These are phyloP conservation scores for Rosa hybrid DNA, from an alignment of 331 rosid species.

Conservation along the genomic window DNA sequence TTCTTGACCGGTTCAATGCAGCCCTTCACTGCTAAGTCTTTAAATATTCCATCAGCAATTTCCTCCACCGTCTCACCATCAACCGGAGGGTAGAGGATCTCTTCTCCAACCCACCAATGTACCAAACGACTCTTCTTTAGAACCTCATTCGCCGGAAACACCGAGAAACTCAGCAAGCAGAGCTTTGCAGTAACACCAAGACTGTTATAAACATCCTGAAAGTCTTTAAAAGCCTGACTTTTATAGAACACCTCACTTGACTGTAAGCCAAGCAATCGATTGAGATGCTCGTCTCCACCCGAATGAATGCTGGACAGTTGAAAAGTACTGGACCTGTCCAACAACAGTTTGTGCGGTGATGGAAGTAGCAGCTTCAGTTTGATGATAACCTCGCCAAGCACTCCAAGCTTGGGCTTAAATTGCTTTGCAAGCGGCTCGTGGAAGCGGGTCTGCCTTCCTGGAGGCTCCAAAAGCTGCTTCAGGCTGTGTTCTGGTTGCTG, in stretches of 20 bases:
- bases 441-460: not conserved
- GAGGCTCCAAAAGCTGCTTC: not conserved
- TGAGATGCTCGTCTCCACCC: not conserved
- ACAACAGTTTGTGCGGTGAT: not conserved
- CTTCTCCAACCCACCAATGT: constrained; percentile 43
- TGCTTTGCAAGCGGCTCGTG: not conserved
- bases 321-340: not conserved
- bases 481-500: not conserved
- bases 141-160: constrained; percentile 30
- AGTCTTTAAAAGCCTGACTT: constrained; percentile 16
- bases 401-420: not conserved
- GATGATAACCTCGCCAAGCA: not conserved
- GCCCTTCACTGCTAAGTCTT: constrained; percentile 13
- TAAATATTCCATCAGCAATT: constrained; percentile 8
- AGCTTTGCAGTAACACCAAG: not conserved
- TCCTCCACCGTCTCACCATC: not conserved
- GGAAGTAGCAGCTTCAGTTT: constrained; percentile 16
- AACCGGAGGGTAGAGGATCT: not conserved
- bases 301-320: not conserved
- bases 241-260: not conserved
- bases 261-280: constrained; percentile 9
- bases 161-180: constrained; percentile 31
- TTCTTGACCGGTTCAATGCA: constrained; percentile 26
- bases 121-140: constrained; percentile 33
- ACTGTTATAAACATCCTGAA: constrained; percentile 2